Percentiles rank a stretch among this genome's conserved stretches.
These are phyloP conservation scores for Cryptococcus sp. DNA, from an alignment of 1,284 basidiomycete species.

Conservation along the genomic window DNA sequence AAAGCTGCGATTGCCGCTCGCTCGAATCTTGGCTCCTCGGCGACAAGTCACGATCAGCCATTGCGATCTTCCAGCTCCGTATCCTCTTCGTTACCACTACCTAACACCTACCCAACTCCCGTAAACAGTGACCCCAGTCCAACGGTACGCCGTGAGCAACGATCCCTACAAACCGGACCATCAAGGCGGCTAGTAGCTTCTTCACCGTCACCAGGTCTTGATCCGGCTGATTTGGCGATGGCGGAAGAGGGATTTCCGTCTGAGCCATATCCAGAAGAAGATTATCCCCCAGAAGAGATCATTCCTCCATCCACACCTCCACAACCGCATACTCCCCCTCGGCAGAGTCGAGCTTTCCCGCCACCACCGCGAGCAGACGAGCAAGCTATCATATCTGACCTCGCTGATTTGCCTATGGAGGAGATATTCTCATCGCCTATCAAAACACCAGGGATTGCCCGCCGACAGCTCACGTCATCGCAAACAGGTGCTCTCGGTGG, in stretches of 20 bases:
- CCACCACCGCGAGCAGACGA: background rate
- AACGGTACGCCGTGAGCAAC: background rate
- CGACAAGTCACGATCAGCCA: background rate
- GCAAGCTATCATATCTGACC: conserved; percentile 24
- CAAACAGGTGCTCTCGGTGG: conserved; percentile 11
- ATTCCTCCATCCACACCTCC: conserved; percentile 31
- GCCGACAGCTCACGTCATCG: conserved; percentile 16
- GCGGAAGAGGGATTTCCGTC: conserved; percentile 23
- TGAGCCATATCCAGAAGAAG: background rate
- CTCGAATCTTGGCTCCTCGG: conserved; percentile 1
- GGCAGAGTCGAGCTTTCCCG: background rate
- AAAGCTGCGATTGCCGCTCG: conserved; percentile 33
- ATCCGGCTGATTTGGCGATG: conserved; percentile 31
- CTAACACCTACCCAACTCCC: conserved; percentile 12
- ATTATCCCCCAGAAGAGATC: conserved; percentile 16
- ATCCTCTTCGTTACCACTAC: conserved; percentile 3
- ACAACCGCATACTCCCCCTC: conserved; percentile 5
- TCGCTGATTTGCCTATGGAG: conserved; percentile 26
- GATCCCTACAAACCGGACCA: conserved; percentile 5
- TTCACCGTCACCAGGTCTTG: conserved; percentile 24
- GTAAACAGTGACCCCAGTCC: conserved; percentile 16
- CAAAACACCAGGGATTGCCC: conserved; percentile 1
- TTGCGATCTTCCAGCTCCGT: conserved; percentile 12
- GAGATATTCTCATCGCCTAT: conserved; percentile 37
- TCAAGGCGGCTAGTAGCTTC: conserved; percentile 5